Percentiles rank a stretch among this genome's conserved stretches.
These are phyloP conservation scores for Colletotrichum spaethianum DNA, from an alignment of 2,329 filamentous ascomycete genomes.

Conservation along the genomic window DNA sequence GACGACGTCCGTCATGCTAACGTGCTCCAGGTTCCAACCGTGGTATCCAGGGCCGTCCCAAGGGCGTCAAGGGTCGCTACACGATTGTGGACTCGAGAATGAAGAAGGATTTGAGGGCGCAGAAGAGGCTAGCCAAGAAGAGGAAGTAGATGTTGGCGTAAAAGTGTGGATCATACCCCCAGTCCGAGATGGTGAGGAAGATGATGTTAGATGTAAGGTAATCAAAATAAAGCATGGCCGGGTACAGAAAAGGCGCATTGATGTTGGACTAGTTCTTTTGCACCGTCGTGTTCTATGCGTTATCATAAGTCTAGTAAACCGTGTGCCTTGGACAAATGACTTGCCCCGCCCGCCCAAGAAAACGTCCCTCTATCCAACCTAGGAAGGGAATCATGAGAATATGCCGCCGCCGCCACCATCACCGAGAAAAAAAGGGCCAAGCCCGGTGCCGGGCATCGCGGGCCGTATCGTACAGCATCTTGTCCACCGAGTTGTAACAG, in stretches of 20 bases:
- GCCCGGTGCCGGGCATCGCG: conserved; percentile 8
- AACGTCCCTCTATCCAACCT: conserved; percentile 16
- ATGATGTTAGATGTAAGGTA: conserved; percentile 21
- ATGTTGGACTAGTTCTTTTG: background rate
- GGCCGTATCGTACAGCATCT: conserved; percentile 30
- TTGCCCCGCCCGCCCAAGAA: conserved; percentile 12
- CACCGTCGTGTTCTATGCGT: conserved; percentile 9
- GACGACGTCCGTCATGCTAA: conserved; percentile 14
- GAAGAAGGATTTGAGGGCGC: conserved; percentile 94
- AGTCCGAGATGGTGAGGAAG: conserved; percentile 21
- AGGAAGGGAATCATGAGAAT: conserved; percentile 32
- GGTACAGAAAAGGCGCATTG: conserved; percentile 14
- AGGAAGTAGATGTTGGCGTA: conserved; percentile 62
- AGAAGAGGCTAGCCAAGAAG: conserved; percentile 85
- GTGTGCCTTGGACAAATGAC: background rate
- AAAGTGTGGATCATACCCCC: conserved; percentile 27
- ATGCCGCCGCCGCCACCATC: conserved; percentile 11
- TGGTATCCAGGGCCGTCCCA: conserved; percentile 87
- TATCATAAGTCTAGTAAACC: conserved; percentile 15
- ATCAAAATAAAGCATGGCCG: conserved; percentile 31
- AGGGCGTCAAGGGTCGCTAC: conserved; percentile 94
- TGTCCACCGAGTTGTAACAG: background rate
- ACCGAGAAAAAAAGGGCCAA: background rate
- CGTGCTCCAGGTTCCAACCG: conserved; percentile 69
- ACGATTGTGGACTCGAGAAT: conserved; percentile 96